Evolutionary conservation across 2,329 filamentous ascomycete genomes (phyloP), one percentile per base, ranked within the genome.

Genomic region (Fusarium sp.): DNA sequence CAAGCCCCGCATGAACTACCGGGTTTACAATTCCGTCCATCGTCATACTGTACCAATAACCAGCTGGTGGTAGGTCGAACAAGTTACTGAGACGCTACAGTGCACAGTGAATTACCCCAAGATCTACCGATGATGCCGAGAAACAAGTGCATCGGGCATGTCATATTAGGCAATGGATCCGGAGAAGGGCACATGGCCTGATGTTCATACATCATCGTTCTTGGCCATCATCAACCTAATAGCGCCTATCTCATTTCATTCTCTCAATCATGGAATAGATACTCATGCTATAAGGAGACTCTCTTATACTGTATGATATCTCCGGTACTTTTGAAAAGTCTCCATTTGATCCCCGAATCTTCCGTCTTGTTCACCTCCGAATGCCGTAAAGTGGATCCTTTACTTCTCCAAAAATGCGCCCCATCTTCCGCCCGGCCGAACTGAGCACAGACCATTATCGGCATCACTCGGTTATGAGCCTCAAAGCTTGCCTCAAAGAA

Each of bases 391-490:
- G 55, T 51, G 69, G 67, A 64, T 41, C 28, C 26, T 7, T n/a
- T n/a, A 8, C 66, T 60, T 68, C 68, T 67, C 70, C 60, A 67
- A 57, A 48, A 57, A 57, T 19, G 34, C 19, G 26, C 41, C 59
- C 39, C 63, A 68, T 60, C 70, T 74, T 74, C 72, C 72, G 71
- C 30, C 72, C 68, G 71, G 65, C 72, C 73, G 73, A 75, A 59
- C 65, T 19, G 59, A 61, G 73, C 73, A 75, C 73, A 65, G 73
- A 74, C 73, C 71, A 73, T 11, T n/a, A 64, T 75, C 73, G 73
- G 73, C 71, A 68, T 65, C 65, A 64, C 46, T 75, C 73, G 73
- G 73, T 72, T 74, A 75, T 68, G 53, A 43, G 37, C 21, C 41
- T 41, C 26, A 25, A 55, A 37, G 18, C 39, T 34, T 37, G 34